A percentile compares a stretch with the other conserved stretches of the same genome.
Conservation (phyloP, 2,329 filamentous ascomycete genomes). For the Nakataea oryzae region DNA sequence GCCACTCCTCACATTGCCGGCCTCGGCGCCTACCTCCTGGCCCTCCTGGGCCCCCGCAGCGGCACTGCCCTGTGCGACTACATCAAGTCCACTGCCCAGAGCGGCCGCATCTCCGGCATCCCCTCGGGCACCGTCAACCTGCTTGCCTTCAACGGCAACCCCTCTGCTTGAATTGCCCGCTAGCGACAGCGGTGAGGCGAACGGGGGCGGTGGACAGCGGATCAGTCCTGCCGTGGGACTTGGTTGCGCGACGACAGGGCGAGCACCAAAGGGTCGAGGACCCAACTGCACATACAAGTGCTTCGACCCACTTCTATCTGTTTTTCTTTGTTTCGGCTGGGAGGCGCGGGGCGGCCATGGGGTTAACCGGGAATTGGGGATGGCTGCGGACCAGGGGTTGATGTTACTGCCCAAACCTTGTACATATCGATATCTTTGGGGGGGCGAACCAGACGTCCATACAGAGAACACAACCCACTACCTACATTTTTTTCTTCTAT, state of each 20-base stretch:
- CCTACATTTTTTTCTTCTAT: background rate
- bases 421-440: background rate
- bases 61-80: constrained; percentile 35
- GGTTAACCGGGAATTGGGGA: background rate
- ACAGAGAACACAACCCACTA: background rate
- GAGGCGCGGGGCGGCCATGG: too few species aligned
- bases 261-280: too few species aligned
- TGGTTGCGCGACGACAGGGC: background rate
- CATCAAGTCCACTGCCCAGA: constrained; percentile 30
- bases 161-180: background rate
- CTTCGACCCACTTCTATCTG: too few species aligned
- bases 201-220: too few species aligned
- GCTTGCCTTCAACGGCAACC: constrained; percentile 42
- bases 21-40: constrained; percentile 28
- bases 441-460: background rate
- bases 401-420: background rate
- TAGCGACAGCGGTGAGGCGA: background rate
- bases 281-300: too few species aligned
- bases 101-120: constrained; percentile 27
- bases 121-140: constrained; percentile 36
- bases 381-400: background rate
- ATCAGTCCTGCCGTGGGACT: background rate
- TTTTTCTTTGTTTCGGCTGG: background rate
- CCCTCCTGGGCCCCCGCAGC: constrained; percentile 26
- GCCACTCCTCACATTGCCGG: constrained; percentile 23